These are phyloP conservation scores for Phlebiopsis gigantea DNA, from an alignment of 768 basidiomycete genomes.

Conservation along the genomic window DNA sequence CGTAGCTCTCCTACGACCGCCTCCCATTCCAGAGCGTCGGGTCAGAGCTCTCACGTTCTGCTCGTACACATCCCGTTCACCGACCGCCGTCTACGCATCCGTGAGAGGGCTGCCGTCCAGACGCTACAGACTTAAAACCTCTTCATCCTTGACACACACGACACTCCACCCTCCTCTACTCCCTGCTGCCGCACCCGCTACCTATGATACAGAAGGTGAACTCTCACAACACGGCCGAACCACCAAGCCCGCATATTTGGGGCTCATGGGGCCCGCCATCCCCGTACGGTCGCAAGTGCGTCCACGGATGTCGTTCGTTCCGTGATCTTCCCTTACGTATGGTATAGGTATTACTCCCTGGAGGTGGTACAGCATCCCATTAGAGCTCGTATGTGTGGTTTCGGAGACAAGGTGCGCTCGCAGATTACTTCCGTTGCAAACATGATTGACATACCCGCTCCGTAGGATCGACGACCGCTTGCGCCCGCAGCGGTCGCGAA, in stretches of 20 bases:
- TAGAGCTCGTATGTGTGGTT: slow-evolving; percentile 93
- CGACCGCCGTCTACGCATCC: slow-evolving; percentile 1
- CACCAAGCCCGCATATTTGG: slow-evolving; percentile 51
- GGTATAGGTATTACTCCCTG: slow-evolving; percentile 68
- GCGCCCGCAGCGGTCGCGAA: slow-evolving; percentile 88
- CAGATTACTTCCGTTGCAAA: slow-evolving; percentile 3
- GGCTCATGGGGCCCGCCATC: slow-evolving; percentile 48
- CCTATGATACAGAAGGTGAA: slow-evolving; percentile 67
- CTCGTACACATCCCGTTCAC: slow-evolving; percentile 1
- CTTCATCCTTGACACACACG: slow-evolving; percentile 2
- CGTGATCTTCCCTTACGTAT: not conserved
- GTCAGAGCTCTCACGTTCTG: slow-evolving; percentile 12
- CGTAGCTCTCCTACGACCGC: not conserved
- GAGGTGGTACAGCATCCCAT: slow-evolving; percentile 85
- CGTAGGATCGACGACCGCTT: slow-evolving; percentile 84
- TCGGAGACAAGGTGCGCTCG: slow-evolving; percentile 81
- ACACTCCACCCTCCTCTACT: not conserved
- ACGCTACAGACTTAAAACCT: slow-evolving; percentile 3
- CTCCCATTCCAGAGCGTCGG: slow-evolving; percentile 13
- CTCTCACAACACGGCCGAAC: slow-evolving; percentile 25
- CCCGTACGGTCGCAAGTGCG: slow-evolving; percentile 47
- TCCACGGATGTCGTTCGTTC: slow-evolving; percentile 14
- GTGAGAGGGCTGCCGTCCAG: slow-evolving; percentile 7
- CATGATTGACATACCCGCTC: slow-evolving; percentile 12
- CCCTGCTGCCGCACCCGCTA: not conserved